phyloP scores from a whole-genome alignment of 768 basidiomycete species.

The Leccinum longicurvipes region DNA sequence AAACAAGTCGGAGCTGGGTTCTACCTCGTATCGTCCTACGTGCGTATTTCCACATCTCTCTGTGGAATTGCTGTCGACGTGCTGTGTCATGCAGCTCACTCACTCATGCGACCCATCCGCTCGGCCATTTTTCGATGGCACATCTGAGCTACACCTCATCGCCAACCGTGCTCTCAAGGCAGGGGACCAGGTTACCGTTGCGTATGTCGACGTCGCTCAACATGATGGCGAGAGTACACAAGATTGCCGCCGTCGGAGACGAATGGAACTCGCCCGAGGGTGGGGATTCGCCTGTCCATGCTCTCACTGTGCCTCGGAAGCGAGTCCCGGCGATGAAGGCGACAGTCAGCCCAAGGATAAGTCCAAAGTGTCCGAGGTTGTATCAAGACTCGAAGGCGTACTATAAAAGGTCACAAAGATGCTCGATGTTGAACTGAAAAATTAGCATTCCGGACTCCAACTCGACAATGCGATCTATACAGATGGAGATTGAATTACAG shows the following conservation, averaged over 20 bases:
- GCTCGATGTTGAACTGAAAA: neutral
- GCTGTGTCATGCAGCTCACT: constrained; percentile 39
- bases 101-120: constrained; percentile 76
- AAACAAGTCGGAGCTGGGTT: constrained; percentile 74
- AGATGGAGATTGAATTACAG: neutral
- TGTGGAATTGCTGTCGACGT: neutral
- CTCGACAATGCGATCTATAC: neutral
- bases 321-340: constrained; percentile 23
- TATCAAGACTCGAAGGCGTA: constrained; percentile 29
- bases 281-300: constrained; percentile 83
- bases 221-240: constrained; percentile 48
- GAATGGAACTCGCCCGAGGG: constrained; percentile 72
- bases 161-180: constrained; percentile 64
- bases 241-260: constrained; percentile 61
- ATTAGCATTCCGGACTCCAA: neutral
- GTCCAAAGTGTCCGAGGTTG: constrained; percentile 43
- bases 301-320: constrained; percentile 59
- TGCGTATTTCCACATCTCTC: constrained; percentile 24
- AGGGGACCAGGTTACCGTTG: constrained; percentile 73
- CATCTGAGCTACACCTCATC: constrained; percentile 65
- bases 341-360: constrained; percentile 46
- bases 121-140: constrained; percentile 65
- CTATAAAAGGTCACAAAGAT: constrained; percentile 2
- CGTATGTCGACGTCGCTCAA: constrained; percentile 69
- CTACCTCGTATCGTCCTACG: constrained; percentile 76